A percentile compares a stretch with the other conserved stretches of the same genome.
phyloP scores from a whole-genome alignment of 495 filamentous ascomycete genomes.

The Xylaria cubensis region DNA sequence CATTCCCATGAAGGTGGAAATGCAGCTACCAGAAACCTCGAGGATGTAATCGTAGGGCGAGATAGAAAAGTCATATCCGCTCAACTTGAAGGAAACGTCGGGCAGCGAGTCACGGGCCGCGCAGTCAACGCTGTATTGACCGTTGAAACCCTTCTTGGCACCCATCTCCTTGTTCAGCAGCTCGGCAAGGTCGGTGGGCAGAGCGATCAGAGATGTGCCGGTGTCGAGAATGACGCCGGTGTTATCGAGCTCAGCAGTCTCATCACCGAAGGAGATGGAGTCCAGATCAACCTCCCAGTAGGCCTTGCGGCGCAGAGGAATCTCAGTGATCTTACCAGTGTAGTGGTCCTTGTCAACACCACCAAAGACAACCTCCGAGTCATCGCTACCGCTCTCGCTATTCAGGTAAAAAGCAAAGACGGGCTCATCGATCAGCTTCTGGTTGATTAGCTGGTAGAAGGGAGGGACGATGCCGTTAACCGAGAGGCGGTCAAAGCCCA shows the following conservation, averaged over 20 bases:
- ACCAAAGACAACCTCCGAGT: slow-evolving; percentile 91
- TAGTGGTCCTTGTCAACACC: slow-evolving; percentile 88
- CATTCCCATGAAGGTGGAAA: slow-evolving; percentile 98
- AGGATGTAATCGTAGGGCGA: slow-evolving; percentile 91
- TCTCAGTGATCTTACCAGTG: slow-evolving; percentile 86
- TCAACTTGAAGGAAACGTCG: slow-evolving; percentile 86
- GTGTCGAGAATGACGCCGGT: slow-evolving; percentile 98
- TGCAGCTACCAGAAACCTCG: slow-evolving; percentile 93
- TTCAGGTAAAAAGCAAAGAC: slow-evolving; percentile 97
- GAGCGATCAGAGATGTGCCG: slow-evolving; percentile 95
- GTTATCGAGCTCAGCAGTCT: slow-evolving; percentile 84
- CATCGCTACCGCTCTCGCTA: slow-evolving; percentile 69
- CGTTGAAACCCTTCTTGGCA: slow-evolving; percentile 94
- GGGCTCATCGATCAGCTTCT: slow-evolving; percentile 86
- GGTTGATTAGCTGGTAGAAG: slow-evolving; percentile 94
- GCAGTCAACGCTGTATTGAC: slow-evolving; percentile 95
- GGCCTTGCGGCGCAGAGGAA: slow-evolving; percentile 95
- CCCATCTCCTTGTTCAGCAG: slow-evolving; percentile 98
- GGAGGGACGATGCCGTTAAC: slow-evolving; percentile 94
- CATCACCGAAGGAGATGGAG: slow-evolving; percentile 83
- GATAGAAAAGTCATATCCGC: slow-evolving; percentile 91
- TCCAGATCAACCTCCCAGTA: slow-evolving; percentile 99
- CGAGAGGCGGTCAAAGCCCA: slow-evolving; percentile 94
- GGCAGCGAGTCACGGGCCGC: slow-evolving; percentile 79
- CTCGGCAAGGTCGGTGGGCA: slow-evolving; percentile 91